phyloP scores from a whole-genome alignment of 23 red algal species.

The Chondrus crispus region DNA sequence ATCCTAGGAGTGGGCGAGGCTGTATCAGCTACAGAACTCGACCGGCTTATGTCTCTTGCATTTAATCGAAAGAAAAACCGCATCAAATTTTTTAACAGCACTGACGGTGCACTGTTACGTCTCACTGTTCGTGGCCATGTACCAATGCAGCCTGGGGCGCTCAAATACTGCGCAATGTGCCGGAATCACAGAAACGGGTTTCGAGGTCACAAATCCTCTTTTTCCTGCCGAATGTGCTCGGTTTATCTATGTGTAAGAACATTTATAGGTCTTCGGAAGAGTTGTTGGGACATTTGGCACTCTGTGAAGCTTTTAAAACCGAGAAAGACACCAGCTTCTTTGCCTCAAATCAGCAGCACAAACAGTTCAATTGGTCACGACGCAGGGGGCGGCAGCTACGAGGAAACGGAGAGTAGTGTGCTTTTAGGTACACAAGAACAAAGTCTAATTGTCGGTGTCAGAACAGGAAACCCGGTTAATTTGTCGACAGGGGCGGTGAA shows the following conservation, averaged over 20 bases:
- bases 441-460: too few species aligned
- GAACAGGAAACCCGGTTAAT: too few species aligned
- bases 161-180: constrained; percentile 12
- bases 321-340: not conserved
- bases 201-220: not conserved
- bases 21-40: not conserved
- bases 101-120: not conserved
- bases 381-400: too few species aligned
- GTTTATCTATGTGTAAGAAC: not conserved
- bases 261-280: not conserved
- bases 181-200: not conserved
- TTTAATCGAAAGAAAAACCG: constrained; percentile 13
- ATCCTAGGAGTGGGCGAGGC: not conserved
- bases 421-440: too few species aligned
- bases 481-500: too few species aligned
- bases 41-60: not conserved
- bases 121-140: constrained; percentile 19
- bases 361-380: too few species aligned
- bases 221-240: not conserved
- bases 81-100: constrained; percentile 5
- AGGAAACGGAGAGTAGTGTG: too few species aligned
- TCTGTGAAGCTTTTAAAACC: not conserved
- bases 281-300: not conserved
- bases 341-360: too few species aligned
- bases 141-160: not conserved